Evolutionary conservation across 805 yeast genomes (phyloP).

Genomic region (Sungouiozyma ichnusensis): DNA sequence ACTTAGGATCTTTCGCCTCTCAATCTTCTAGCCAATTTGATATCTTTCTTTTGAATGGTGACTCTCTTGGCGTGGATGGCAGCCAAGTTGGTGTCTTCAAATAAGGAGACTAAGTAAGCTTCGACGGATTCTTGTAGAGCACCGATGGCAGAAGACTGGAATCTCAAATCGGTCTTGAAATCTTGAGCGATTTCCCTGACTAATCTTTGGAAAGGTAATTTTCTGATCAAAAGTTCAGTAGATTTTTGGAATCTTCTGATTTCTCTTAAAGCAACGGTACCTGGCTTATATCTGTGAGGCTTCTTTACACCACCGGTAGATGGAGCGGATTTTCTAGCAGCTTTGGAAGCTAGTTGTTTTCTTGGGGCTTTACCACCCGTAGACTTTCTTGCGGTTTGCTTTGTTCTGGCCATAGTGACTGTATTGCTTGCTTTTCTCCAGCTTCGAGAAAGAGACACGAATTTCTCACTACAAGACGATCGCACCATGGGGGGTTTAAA

Average conservation of each 20-base stretch:
- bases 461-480: too few relatives aligned
- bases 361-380: slow-evolving; percentile 96
- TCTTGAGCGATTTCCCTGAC: slow-evolving; percentile 95
- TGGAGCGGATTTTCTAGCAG: slow-evolving; percentile 91
- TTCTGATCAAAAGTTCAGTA: slow-evolving; percentile 89
- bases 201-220: slow-evolving; percentile 94
- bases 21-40: slow-evolving; percentile 94
- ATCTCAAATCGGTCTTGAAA: slow-evolving; percentile 85
- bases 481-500: too few relatives aligned
- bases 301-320: slow-evolving; percentile 87
- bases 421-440: too few relatives aligned
- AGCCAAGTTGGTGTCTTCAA: slow-evolving; percentile 97
- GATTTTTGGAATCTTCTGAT: slow-evolving; percentile 96
- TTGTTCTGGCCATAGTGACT: slow-evolving; percentile 71
- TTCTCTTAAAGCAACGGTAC: slow-evolving; percentile 94
- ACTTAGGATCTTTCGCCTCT: slow-evolving; percentile 86
- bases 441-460: too few relatives aligned
- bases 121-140: slow-evolving; percentile 98
- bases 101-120: slow-evolving; percentile 91
- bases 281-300: slow-evolving; percentile 95
- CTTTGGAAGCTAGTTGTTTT: slow-evolving; percentile 85
- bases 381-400: slow-evolving; percentile 90
- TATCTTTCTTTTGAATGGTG: slow-evolving; percentile 96
- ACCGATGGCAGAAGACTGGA: slow-evolving; percentile 95
- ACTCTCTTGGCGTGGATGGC: slow-evolving; percentile 99